Evolutionary conservation across 352 stramenopile genomes (phyloP), one percentile per base, ranked within the genome.

Genomic region (Pythium biforme): DNA sequence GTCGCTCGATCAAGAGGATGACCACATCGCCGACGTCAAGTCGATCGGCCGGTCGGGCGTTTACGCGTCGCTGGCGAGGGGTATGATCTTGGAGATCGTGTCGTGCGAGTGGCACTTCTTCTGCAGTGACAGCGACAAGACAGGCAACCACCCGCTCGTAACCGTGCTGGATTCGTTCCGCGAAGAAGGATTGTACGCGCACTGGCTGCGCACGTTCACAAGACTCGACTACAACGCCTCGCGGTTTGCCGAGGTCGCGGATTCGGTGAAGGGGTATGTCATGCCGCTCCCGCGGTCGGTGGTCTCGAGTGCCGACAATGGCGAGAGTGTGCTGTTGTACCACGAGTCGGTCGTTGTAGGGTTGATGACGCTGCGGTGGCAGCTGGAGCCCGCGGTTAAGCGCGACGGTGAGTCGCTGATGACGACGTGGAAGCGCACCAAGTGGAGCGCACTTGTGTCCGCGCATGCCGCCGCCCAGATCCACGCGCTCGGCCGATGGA

Each of bases 161-260:
- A 47, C 70, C 3, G 79, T 89, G 9, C 55, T 91, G 19, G 77
- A 91, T 20, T 72, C 73, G 9, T 89, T 89, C 57, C 68, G 79
- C 17, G 74, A 78, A 40, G 77, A 91, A 54, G 79, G 77, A 7
- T 62, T 89, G 1, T 91, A 83, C 62, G 76, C 79, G 11, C 77
- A 91, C 53, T 91, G 81, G 81, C 51, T 89, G 27, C 76, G 79
- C 10, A 82, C 81, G 0, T 89, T 89, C 45, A 88, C 81, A 26
- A 67, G 76, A 6, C 62, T 91, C 15, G 77, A 89, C 40, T 89
- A 88, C 64, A 61, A 55, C 2, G 53, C 59, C 15, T 58, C 65
- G 5, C 65, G 54, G 29, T 72, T 81, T 64, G 59, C 58, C 6
- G 46, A 74, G n/a, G 48, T 68, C 3, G 64, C 64, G 12, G 39